Base-by-base conservation (phyloP, 345 rosid species). In the Geranium brycei region DNA sequence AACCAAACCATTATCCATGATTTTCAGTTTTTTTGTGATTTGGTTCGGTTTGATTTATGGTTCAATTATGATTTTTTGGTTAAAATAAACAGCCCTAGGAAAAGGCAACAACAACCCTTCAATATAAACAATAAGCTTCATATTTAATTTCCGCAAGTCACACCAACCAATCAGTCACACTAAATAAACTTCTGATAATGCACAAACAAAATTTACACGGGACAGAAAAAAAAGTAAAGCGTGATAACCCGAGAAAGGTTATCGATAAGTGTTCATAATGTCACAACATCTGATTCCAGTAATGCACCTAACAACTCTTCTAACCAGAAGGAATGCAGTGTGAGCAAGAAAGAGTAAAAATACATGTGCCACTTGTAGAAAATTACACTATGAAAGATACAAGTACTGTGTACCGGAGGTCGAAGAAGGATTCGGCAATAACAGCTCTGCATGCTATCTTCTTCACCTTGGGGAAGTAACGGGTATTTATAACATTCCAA, bases 261-360 rank as follows among this genome's bases (percentile, higher is more conserved):
- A 57, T 57, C 19, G 19, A 1, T 18, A 57, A 16, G 16, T 16
- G 5, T 47, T 47, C 53, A 47, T 13, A 47, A 47, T 47, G 15
- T 71, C 72, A 73, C 72, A 67, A 64, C 71, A 68, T 60, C 59
- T 51, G 62, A 66, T 63, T 31, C 63, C 51, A 51, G 64, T 57
- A 17, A 41, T 10, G 31, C 68, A 60, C 58, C 63, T 31, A 65
- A 59, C 31, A 51, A 16, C 67, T 60, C 67, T 7, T 53, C 62
- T 55, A 47, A 40, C 66, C 69, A 72, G 19, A 62, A 68, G 57
- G n/a, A 57, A 5, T 40, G 30, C 65, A 30, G 59, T 65, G 69
- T 67, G 47, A 10, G 11, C 14, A 47, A 13, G 19, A 70, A 40
- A 64, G 64, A 51, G 47, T 61, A 51, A 62, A 35, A 4, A 70